Evolutionary conservation across 176 grass and related monocot species (phyloP), one percentile per base, ranked within the genome.

Genomic region (Oryza brachyantha): DNA sequence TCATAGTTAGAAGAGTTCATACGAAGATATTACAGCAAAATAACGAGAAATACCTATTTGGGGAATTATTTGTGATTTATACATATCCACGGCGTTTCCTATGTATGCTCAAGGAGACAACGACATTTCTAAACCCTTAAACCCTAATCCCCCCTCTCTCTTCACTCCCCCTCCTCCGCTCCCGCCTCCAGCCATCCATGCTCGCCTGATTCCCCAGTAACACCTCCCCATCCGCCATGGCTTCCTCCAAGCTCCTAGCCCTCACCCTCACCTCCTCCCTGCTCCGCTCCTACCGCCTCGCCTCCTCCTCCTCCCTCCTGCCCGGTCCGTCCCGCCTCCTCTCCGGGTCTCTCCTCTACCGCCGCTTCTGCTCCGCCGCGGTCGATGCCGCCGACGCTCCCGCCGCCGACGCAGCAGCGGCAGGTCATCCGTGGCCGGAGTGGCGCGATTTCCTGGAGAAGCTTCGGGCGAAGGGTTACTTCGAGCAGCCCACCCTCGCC

Each of bases 401-500:
- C 3, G 38, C 36, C 14, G 17, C 71, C 61, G 36, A 52, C 75
- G 36, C 87, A 9, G 36, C 87, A 9, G 39, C 46, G 0, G 1
- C 19, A 6, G 71, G 42, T 0, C 88, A 99, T 66, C 90, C 92
- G 21, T 99, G 96, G 96, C 92, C 96, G 7, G 96, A 99, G 78
- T 99, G 96, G 96, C 68, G 43, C 32, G 26, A 73, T 7, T 93
- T 99, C 80, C 76, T 99, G 2, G 84, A 93, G 24, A 99, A 93
- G 81, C 86, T 99, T 54, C 85, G 67, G 38, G 45, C 35, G 17
- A 99, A 91, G 66, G 96, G 96, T n/a, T 93, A 91, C 84, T 93
- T 99, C 78, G 81, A 85, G 62, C 69, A 37, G 8, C 10, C 62
- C n/a, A 16, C 28, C 29, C 67, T 26, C 13, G 17, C 79, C 46